Base-by-base conservation (phyloP, 2,329 filamentous ascomycete genomes). In the Beauveria brongniartii region DNA sequence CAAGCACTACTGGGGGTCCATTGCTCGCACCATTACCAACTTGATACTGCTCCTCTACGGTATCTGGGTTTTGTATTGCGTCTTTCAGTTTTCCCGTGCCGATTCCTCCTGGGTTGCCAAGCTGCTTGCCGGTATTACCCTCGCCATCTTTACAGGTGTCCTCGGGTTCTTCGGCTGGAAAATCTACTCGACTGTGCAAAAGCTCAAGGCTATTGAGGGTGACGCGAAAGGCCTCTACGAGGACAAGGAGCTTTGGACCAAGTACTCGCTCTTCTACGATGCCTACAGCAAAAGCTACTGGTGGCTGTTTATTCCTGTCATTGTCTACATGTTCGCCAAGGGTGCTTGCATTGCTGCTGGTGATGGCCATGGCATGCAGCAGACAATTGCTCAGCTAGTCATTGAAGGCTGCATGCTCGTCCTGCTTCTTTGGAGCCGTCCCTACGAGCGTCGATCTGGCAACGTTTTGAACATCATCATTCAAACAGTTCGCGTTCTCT, bases 241-340 rank as follows among this genome's bases (percentile, higher is more conserved):
- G 63, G 83, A 97, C 76, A 95, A 94, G 79, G 84, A 89, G 62
- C 87, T 88, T 46, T 97, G 94, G 92, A 82, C 91, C 72, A 96
- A 94, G 78, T 99, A 99, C 81, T 94, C 90, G 69, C 81, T 97
- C 64, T 97, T 99, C 77, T 99, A 99, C 78, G 94, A 97, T 69
- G 88, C 88, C 67, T 97, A 96, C 81, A 92, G 91, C 78, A 91
- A 90, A 74, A 85, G 87, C 67, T 96, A 93, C 78, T 99, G 94
- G 94, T 97, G 93, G 93, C 76, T 97, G 26, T 97, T 99, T 71
- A 82, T 97, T 16, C 94, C 94, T 0, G 80, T 83, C 63, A 96
- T 97, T 69, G 63, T 92, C 65, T 97, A 97, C 79, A 89, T 92
- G 79, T 92, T 97, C 70, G 87, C 86, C 71, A 94, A 94, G 77